phyloP scores from a whole-genome alignment of 2,329 filamentous ascomycete genomes.

The Talaromyces sp. region DNA sequence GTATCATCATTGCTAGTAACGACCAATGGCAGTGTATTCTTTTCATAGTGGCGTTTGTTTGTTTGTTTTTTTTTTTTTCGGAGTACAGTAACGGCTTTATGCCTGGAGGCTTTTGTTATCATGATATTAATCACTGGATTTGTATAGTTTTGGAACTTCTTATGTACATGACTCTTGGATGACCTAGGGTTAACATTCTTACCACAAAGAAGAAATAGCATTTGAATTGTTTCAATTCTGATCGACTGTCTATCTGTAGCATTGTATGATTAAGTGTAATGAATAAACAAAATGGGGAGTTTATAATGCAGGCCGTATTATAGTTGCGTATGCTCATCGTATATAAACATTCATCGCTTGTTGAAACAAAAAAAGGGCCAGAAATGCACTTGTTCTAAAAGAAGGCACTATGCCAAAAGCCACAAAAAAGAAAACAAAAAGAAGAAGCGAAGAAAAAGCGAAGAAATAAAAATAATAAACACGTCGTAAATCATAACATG shows the following conservation, averaged over 20 bases:
- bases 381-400: neutral
- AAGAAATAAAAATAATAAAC: neutral
- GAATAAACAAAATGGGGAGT: neutral
- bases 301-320: neutral
- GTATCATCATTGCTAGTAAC: neutral
- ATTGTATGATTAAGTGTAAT: neutral
- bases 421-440: neutral
- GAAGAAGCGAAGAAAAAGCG: neutral
- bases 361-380: neutral
- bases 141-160: neutral
- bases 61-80: neutral
- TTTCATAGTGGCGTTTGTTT: neutral
- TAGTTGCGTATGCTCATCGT: neutral
- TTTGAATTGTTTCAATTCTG: too few relatives aligned
- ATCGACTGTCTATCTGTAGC: neutral
- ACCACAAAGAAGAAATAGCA: neutral
- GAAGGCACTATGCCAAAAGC: neutral
- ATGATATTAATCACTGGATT: neutral
- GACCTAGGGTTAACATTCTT: neutral
- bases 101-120: neutral
- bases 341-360: neutral
- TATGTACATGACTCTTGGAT: neutral
- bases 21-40: neutral
- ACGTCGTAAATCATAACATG: neutral
- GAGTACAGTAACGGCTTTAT: neutral